Evolutionary conservation across 2,329 filamentous ascomycete genomes (phyloP).

Genomic region (Byssoonygena ceratinophila): DNA sequence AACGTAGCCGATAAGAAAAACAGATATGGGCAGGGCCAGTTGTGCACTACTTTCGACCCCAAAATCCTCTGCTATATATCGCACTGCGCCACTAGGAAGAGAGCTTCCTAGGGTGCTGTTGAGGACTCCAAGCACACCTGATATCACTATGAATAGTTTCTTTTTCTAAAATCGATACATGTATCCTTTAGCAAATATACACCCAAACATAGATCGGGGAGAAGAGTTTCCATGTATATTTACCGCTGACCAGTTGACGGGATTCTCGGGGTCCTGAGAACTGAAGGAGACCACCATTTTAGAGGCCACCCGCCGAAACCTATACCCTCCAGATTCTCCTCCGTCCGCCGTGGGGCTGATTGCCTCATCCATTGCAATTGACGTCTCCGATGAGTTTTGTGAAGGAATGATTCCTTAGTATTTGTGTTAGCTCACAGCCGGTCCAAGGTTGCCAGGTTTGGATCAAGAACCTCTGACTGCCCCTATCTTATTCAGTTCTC

Average conservation of each 20-base stretch:
- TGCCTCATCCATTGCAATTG: not conserved
- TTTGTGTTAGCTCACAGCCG: not conserved
- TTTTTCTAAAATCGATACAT: conserved; percentile 18
- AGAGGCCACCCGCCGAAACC: conserved; percentile 28
- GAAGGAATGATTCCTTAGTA: not conserved
- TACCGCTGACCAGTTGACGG: conserved; percentile 28
- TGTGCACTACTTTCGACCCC: conserved; percentile 26
- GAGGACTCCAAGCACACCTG: conserved; percentile 27
- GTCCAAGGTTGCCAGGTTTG: too few relatives aligned
- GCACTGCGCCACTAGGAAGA: conserved; percentile 31
- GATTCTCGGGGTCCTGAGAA: conserved; percentile 27
- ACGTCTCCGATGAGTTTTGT: not conserved
- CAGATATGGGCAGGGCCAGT: conserved; percentile 32
- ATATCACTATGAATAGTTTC: conserved; percentile 29
- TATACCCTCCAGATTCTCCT: conserved; percentile 11
- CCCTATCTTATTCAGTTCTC: not conserved
- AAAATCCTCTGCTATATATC: conserved; percentile 30
- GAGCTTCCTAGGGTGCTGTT: conserved; percentile 36
- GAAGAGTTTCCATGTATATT: not conserved
- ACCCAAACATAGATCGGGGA: not conserved
- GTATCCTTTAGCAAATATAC: not conserved
- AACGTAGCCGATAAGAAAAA: conserved; percentile 35
- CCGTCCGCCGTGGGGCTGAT: not conserved
- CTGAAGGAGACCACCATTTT: conserved; percentile 30
- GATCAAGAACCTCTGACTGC: not conserved